phyloP scores from a whole-genome alignment of 2,329 filamentous ascomycete species.

The Apiospora arundinis region DNA sequence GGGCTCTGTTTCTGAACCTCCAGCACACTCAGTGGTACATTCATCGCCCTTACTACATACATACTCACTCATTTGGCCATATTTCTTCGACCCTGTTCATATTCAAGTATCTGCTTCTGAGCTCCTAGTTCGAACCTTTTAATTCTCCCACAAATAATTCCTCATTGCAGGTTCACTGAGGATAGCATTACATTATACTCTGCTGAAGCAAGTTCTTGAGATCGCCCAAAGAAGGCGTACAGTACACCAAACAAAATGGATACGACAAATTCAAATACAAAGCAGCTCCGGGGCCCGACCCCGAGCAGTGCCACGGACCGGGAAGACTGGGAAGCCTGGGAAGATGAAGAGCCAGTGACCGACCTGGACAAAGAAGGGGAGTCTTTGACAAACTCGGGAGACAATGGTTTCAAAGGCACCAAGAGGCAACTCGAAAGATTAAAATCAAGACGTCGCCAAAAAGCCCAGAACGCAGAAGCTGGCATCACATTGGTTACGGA shows the following conservation, averaged over 20 bases:
- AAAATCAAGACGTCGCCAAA: constrained; percentile 26
- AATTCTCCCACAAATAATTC: constrained; percentile 23
- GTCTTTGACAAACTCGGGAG: constrained; percentile 34
- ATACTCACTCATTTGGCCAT: neutral
- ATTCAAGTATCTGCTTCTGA: neutral
- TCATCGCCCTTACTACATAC: neutral
- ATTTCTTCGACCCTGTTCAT: constrained; percentile 16
- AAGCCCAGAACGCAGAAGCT: constrained; percentile 62
- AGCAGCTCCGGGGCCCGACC: constrained; percentile 31
- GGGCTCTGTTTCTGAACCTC: neutral
- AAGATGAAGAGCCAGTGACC: constrained; percentile 30
- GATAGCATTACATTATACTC: constrained; percentile 29
- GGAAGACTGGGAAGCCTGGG: constrained; percentile 42
- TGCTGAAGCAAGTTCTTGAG: constrained; percentile 24
- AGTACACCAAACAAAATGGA: constrained; percentile 33
- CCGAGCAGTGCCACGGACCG: constrained; percentile 35
- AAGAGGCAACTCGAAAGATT: constrained; percentile 20
- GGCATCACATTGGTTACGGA: constrained; percentile 75
- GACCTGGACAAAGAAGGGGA: constrained; percentile 26
- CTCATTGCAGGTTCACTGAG: constrained; percentile 36
- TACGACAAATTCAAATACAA: constrained; percentile 28
- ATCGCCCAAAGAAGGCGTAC: constrained; percentile 7
- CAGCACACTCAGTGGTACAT: neutral
- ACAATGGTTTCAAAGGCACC: constrained; percentile 28
- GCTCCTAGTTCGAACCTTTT: constrained; percentile 13